These are phyloP conservation scores for Colletotrichum liriopes DNA, from an alignment of 2,329 filamentous ascomycete genomes.

Conservation along the genomic window DNA sequence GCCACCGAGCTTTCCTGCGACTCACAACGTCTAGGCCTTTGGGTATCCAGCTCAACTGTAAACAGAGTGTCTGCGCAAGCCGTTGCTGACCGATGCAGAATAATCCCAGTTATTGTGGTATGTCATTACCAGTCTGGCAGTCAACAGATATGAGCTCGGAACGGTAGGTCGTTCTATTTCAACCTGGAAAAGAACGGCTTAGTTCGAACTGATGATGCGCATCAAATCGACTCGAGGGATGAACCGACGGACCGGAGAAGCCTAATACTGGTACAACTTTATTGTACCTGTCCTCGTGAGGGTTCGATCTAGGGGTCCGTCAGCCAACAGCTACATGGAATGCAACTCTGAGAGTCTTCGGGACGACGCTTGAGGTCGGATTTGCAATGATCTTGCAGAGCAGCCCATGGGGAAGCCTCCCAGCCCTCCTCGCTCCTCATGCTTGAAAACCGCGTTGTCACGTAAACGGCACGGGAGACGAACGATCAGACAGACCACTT, in stretches of 20 bases:
- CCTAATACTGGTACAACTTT: background rate
- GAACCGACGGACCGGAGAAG: conserved; percentile 36
- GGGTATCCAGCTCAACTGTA: background rate
- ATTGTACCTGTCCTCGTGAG: background rate
- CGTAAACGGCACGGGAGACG: conserved; percentile 29
- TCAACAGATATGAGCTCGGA: background rate
- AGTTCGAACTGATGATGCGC: too few species aligned
- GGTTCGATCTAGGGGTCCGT: background rate
- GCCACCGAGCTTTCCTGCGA: too few species aligned
- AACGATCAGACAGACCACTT: conserved; percentile 14
- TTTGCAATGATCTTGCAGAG: background rate
- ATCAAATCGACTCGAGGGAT: conserved; percentile 2
- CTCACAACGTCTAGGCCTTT: background rate
- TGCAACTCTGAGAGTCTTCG: background rate
- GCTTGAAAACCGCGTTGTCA: conserved; percentile 7
- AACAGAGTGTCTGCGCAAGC: background rate
- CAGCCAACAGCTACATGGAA: background rate
- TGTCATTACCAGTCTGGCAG: background rate
- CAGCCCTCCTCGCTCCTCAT: background rate
- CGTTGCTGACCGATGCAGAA: too few species aligned
- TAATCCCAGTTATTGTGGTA: background rate
- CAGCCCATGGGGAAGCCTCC: background rate
- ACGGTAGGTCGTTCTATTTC: background rate
- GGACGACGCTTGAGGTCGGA: background rate
- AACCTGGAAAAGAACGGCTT: background rate